Base-by-base conservation (phyloP, 345 rosid genomes). In the Capsella bursapastoris region DNA sequence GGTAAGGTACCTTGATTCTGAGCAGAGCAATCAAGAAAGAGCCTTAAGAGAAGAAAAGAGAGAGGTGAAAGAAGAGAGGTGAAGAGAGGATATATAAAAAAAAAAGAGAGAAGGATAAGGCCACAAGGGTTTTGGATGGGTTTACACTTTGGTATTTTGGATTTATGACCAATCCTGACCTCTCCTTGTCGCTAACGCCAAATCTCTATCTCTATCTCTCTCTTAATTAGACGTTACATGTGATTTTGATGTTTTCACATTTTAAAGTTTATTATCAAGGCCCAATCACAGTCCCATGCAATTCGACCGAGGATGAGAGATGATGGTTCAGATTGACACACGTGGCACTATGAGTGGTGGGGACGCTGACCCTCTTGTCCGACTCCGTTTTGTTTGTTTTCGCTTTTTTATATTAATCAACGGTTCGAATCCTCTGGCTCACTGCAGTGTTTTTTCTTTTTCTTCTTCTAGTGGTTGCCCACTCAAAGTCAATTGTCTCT, bases 61-160 rank as follows among this genome's bases (percentile, higher is more conserved):
- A 14, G 37, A 15, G 18, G 67, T 11, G 2, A 27, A 34, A 16
- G 10, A 60, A 10, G n/a, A 14, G 37, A 22, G 18, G 67, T 64
- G 31, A 43, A 27, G 60, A 64, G 40, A 52, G n/a, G 49, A 79
- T 85, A 82, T 86, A 85, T 62, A 61, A 0, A 10, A 1, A 82
- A 14, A 83, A 86, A 80, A 82, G 85, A 80, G 79, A 81, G 72
- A 83, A 87, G 77, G 80, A 87, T 86, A 65, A 65, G 25, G 25
- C 25, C 25, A 22, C 25, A 22, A 22, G 74, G 43, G 49, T 63
- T 75, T 68, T 61, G 75, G 28, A 37, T 76, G 34, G 75, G 53
- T 76, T 70, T 66, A 66, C 7, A 37, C 25, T 37, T 48, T 35
- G 22, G 28, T 22, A 27, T 62, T 47, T 37, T 8, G 50, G 76